phyloP scores from a whole-genome alignment of 1,284 basidiomycete genomes.

The Heterobasidion irregulare region DNA sequence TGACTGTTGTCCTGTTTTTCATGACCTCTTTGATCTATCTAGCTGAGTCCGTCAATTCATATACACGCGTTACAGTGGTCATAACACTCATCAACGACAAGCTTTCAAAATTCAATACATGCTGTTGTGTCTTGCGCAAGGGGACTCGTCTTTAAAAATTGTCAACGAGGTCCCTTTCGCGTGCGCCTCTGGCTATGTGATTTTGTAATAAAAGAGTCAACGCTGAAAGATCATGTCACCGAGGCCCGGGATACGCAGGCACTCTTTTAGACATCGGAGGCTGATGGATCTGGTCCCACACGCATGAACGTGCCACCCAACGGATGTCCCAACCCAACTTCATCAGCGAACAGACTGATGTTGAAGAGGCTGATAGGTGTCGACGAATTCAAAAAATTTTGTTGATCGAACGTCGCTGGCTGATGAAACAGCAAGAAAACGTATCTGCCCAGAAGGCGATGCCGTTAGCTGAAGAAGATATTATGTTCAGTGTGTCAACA shows the following conservation, averaged over 20 bases:
- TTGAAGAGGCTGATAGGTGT: constrained; percentile 34
- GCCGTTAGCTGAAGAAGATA: not conserved
- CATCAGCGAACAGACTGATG: constrained; percentile 33
- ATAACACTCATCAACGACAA: no score
- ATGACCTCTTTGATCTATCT: no score
- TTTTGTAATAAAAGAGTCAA: not conserved
- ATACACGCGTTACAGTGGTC: no score
- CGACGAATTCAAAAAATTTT: constrained; percentile 31
- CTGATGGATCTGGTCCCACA: constrained; percentile 28
- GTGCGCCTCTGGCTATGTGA: no score
- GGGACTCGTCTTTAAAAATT: no score
- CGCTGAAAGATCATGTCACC: not conserved
- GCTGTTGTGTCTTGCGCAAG: no score
- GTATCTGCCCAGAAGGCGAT: constrained; percentile 20
- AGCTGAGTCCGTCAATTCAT: no score
- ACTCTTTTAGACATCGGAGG: not conserved
- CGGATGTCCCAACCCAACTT: constrained; percentile 34
- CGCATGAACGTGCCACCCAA: constrained; percentile 43
- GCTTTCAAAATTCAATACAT: no score
- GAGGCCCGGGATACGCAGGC: not conserved
- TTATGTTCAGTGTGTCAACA: constrained; percentile 7
- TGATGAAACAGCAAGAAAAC: constrained; percentile 41
- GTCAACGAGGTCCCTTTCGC: no score
- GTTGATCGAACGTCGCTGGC: constrained; percentile 29
- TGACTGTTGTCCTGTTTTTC: no score